A percentile compares a stretch with the other conserved stretches of the same genome.
These are phyloP conservation scores for Aristolochia californica DNA, from an alignment of 164 flowering plant genomes.

Conservation along the genomic window DNA sequence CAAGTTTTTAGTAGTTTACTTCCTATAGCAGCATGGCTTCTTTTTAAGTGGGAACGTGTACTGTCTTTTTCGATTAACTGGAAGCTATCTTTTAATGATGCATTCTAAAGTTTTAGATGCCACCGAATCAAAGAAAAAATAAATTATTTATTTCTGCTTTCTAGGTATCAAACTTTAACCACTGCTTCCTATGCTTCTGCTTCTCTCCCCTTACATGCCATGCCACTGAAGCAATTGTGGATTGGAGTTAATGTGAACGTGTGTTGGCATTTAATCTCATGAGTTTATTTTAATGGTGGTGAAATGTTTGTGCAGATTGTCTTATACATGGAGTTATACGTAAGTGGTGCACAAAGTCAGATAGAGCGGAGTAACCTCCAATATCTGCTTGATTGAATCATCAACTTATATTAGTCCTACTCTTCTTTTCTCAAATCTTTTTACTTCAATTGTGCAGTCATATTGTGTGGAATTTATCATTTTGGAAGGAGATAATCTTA, in stretches of 20 bases:
- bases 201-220: no score
- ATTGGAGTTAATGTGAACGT: no score
- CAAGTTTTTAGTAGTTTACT: background rate
- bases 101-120: no score
- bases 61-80: background rate
- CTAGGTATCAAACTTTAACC: no score
- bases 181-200: no score
- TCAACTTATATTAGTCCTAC: background rate
- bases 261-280: no score
- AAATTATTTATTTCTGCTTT: no score
- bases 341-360: constrained; percentile 33
- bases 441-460: constrained; percentile 41
- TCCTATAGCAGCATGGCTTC: no score
- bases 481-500: constrained; percentile 87
- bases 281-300: no score
- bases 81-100: no score
- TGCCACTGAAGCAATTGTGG: no score
- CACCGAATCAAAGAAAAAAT: no score
- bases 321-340: constrained; percentile 73
- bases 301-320: constrained; percentile 50
- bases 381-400: background rate
- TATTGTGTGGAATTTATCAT: constrained; percentile 85
- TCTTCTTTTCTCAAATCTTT: constrained; percentile 2
- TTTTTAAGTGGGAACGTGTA: background rate
- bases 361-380: background rate